A percentile compares a stretch with the other conserved stretches of the same genome.
Evolutionary conservation across 2,329 filamentous ascomycete species (phyloP).

Genomic region (Colletotrichum coccodes): DNA sequence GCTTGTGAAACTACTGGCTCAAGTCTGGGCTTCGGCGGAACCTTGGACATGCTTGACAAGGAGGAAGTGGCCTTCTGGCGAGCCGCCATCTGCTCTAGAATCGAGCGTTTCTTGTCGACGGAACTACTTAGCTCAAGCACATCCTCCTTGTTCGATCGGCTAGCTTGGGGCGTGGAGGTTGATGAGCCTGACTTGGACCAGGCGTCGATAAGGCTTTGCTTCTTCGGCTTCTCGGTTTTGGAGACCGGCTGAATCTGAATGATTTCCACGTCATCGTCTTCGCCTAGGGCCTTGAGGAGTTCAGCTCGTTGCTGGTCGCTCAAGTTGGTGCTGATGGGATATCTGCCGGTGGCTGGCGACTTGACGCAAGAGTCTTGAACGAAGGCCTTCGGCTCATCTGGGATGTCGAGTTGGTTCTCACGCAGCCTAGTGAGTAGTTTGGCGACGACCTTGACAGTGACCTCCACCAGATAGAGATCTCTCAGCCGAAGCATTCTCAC

Average conservation of each 20-base stretch:
- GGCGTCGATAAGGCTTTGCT: conserved; percentile 69
- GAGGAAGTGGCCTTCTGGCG: conserved; percentile 38
- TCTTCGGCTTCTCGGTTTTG: conserved; percentile 55
- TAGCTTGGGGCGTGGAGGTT: conserved; percentile 36
- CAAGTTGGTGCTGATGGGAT: conserved; percentile 80
- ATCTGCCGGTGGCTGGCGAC: conserved; percentile 60
- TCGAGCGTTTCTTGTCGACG: conserved; percentile 54
- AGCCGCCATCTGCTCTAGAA: conserved; percentile 58
- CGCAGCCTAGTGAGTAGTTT: conserved; percentile 87
- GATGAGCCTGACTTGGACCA: conserved; percentile 65
- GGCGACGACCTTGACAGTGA: conserved; percentile 82
- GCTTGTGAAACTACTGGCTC: conserved; percentile 20
- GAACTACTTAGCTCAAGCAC: conserved; percentile 57
- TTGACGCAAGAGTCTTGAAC: conserved; percentile 76
- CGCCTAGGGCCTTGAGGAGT: conserved; percentile 71
- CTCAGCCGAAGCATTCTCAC: conserved; percentile 91
- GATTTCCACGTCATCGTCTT: conserved; percentile 66
- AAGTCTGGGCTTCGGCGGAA: conserved; percentile 20
- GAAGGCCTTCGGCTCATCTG: conserved; percentile 65
- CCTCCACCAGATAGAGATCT: conserved; percentile 85
- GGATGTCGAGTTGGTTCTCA: conserved; percentile 79
- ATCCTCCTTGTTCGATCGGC: conserved; percentile 56
- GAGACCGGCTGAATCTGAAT: conserved; percentile 50
- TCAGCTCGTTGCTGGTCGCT: conserved; percentile 86
- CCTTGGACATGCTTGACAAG: conserved; percentile 21